Evolutionary conservation across 2,329 filamentous ascomycete genomes (phyloP).

Genomic region (Fusarium xylarioides): DNA sequence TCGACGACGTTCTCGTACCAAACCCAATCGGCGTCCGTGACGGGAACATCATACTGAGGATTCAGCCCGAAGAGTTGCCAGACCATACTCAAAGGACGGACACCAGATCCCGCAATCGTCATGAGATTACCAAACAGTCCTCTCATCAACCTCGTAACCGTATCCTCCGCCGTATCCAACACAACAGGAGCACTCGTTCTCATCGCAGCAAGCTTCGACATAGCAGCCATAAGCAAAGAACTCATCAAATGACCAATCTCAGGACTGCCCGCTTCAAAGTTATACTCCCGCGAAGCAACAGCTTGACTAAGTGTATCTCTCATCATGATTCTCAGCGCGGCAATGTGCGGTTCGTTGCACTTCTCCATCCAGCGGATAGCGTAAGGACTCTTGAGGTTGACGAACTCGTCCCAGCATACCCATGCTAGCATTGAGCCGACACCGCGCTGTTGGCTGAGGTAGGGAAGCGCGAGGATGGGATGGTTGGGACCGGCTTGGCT

Average conservation of each 20-base stretch:
- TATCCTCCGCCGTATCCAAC: conserved; percentile 2
- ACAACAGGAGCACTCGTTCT: background rate
- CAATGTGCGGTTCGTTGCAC: conserved; percentile 15
- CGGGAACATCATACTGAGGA: conserved; percentile 2
- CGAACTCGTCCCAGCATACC: conserved; percentile 23
- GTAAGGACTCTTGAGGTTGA: conserved; percentile 15
- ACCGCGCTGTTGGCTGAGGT: conserved; percentile 6
- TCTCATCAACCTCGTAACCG: conserved; percentile 4
- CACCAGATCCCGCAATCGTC: conserved; percentile 10
- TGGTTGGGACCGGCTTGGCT: background rate
- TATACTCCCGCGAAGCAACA: background rate
- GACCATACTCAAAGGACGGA: conserved; percentile 14
- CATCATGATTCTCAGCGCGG: conserved; percentile 8
- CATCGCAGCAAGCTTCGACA: conserved; percentile 10
- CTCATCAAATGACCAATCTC: conserved; percentile 19
- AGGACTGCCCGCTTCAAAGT: background rate
- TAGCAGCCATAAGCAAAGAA: conserved; percentile 14
- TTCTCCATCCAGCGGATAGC: conserved; percentile 19
- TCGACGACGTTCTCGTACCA: conserved; percentile 22
- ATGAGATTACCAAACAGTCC: conserved; percentile 10
- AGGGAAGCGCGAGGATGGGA: conserved; percentile 4
- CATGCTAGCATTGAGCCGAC: conserved; percentile 9
- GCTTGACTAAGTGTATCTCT: conserved; percentile 6
- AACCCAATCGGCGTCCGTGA: background rate
- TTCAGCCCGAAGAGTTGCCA: conserved; percentile 5